phyloP scores from a whole-genome alignment of 2,329 filamentous ascomycete species.

The Diplodia intermedia region DNA sequence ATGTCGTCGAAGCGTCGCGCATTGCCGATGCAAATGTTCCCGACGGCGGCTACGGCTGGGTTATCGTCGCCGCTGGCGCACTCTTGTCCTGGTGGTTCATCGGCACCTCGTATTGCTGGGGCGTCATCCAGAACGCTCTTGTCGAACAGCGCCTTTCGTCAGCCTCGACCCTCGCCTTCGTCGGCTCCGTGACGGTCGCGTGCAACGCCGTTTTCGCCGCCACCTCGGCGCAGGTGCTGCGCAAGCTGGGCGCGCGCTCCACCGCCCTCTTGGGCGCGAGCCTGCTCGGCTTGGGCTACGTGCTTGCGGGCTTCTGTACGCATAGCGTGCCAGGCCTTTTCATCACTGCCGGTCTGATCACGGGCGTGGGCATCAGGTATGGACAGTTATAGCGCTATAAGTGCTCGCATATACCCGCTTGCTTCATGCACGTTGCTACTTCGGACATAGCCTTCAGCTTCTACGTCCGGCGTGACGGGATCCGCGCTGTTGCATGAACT shows the following conservation, averaged over 20 bases:
- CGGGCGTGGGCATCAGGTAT: conserved; percentile 51
- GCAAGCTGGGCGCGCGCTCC: conserved; percentile 56
- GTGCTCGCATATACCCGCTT: conserved; percentile 9
- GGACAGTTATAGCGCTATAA: conserved; percentile 13
- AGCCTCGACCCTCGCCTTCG: conserved; percentile 63
- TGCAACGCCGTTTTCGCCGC: conserved; percentile 61
- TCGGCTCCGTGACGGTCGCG: conserved; percentile 61
- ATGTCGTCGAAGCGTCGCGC: conserved; percentile 31
- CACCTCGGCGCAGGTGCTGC: conserved; percentile 60
- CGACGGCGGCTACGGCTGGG: conserved; percentile 65
- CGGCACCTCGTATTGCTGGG: conserved; percentile 66
- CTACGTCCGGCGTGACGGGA: conserved; percentile 20
- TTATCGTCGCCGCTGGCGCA: conserved; percentile 59
- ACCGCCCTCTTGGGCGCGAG: conserved; percentile 59
- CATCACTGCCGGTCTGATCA: conserved; percentile 56
- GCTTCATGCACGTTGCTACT: conserved; percentile 24
- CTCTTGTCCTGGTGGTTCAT: conserved; percentile 60
- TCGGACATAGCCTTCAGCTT: conserved; percentile 16
- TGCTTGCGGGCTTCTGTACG: conserved; percentile 57
- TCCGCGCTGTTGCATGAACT: conserved; percentile 19
- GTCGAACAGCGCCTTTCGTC: conserved; percentile 57
- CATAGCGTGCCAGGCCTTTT: conserved; percentile 58
- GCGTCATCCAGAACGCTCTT: conserved; percentile 65
- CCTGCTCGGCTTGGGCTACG: conserved; percentile 58
- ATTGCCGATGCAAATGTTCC: conserved; percentile 44